These are phyloP conservation scores for Ascochyta lentis DNA, from an alignment of 2,329 filamentous ascomycete genomes.

Conservation along the genomic window DNA sequence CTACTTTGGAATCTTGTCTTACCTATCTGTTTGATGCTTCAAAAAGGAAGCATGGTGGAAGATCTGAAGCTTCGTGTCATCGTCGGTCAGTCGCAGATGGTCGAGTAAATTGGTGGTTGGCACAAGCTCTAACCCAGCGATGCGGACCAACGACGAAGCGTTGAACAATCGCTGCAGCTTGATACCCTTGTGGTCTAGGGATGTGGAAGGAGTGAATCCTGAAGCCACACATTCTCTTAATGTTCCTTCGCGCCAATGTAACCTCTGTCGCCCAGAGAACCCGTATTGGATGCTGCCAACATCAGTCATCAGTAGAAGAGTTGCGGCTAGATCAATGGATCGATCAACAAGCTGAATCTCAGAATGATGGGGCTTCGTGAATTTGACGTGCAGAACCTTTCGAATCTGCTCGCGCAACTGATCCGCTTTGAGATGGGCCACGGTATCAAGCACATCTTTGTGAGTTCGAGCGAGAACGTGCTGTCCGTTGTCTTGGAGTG, in stretches of 20 bases:
- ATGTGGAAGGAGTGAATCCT: slow-evolving; percentile 5
- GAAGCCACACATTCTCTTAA: slow-evolving; percentile 7
- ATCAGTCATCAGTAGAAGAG: slow-evolving; percentile 23
- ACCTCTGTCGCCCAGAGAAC: slow-evolving; percentile 14
- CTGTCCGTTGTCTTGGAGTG: slow-evolving; percentile 23
- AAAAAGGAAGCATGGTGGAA: slow-evolving; percentile 53
- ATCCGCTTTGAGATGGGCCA: slow-evolving; percentile 7
- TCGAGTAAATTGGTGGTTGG: slow-evolving; percentile 53
- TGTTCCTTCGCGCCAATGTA: slow-evolving; percentile 10
- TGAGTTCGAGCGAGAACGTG: slow-evolving; percentile 24
- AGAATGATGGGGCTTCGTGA: slow-evolving; percentile 11
- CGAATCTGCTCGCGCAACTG: slow-evolving; percentile 10
- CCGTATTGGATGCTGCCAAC: slow-evolving; percentile 12
- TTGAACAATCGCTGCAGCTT: slow-evolving; percentile 23
- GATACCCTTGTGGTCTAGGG: slow-evolving; percentile 11
- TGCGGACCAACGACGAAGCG: slow-evolving; percentile 29
- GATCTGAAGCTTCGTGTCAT: slow-evolving; percentile 49
- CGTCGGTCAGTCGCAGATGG: slow-evolving; percentile 50
- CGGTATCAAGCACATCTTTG: slow-evolving; percentile 27
- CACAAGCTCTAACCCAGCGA: slow-evolving; percentile 49
- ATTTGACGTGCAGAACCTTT: slow-evolving; percentile 5
- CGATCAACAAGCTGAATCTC: slow-evolving; percentile 18
- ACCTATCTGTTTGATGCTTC: slow-evolving; percentile 26
- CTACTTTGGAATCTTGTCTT: neutral
- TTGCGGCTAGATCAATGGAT: slow-evolving; percentile 25